Percentiles rank a stretch among this genome's conserved stretches.
Conservation (phyloP, 2,329 filamentous ascomycete species). For the Cadophora malorum region DNA sequence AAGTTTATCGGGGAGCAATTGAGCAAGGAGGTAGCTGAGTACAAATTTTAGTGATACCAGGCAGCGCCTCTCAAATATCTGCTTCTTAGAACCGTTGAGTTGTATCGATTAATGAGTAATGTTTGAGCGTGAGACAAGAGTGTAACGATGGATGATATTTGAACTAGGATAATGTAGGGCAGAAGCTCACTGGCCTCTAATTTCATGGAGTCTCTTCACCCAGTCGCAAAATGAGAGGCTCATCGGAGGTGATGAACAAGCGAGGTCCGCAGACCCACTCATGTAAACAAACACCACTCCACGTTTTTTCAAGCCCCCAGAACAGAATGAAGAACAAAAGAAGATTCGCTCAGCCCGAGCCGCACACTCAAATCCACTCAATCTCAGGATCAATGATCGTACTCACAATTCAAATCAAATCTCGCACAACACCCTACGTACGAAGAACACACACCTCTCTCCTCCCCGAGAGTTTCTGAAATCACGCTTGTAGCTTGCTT, state of each 20-base stretch:
- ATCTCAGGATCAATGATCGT: background rate
- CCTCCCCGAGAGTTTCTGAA: background rate
- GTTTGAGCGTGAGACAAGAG: too few species aligned
- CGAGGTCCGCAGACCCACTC: background rate
- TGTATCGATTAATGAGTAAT: background rate
- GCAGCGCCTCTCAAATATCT: conserved; percentile 8
- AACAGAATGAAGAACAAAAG: too few species aligned
- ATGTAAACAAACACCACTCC: too few species aligned
- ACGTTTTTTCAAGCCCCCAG: too few species aligned
- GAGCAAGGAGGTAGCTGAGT: conserved; percentile 10
- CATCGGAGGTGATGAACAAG: too few species aligned
- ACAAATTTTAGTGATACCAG: conserved; percentile 23
- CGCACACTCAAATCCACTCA: background rate
- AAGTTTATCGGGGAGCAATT: background rate
- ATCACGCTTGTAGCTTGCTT: background rate
- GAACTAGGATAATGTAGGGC: too few species aligned
- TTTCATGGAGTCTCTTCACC: too few species aligned
- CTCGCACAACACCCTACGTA: background rate
- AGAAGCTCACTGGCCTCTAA: too few species aligned
- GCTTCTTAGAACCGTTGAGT: background rate
- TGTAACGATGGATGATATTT: background rate
- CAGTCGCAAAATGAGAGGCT: too few species aligned
- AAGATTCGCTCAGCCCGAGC: background rate
- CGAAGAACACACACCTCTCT: conserved; percentile 4
- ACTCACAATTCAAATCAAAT: conserved; percentile 2